Conservation (phyloP, 2,329 filamentous ascomycete species). For the Penicillium hesseltinei region DNA sequence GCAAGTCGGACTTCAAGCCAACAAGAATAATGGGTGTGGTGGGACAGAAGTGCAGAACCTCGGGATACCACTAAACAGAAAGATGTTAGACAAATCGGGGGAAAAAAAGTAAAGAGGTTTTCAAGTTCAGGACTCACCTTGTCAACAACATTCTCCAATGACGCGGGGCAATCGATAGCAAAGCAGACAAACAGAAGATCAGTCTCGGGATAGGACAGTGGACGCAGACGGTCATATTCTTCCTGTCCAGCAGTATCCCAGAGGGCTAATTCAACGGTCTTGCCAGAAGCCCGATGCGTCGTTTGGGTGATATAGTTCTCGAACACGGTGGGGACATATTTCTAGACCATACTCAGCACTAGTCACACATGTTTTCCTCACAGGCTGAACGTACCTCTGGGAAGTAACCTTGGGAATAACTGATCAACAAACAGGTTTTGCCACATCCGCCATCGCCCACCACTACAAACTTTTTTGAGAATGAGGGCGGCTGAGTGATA, state of each 20-base stretch:
- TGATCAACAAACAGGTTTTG: conserved; percentile 97
- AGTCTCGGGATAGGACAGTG: conserved; percentile 95
- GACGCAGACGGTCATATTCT: conserved; percentile 94
- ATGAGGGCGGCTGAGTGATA: conserved; percentile 84
- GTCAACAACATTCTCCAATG: conserved; percentile 96
- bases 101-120: no score
- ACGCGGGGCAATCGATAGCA: conserved; percentile 97
- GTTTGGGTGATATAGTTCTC: conserved; percentile 99
- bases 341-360: conserved; percentile 55
- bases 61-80: conserved; percentile 84
- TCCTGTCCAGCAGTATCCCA: conserved; percentile 99
- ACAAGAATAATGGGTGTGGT: conserved; percentile 95
- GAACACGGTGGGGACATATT: conserved; percentile 99
- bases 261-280: conserved; percentile 91
- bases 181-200: conserved; percentile 99
- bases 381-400: conserved; percentile 70
- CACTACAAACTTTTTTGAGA: conserved; percentile 99
- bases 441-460: conserved; percentile 97
- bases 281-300: conserved; percentile 79
- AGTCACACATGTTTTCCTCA: not conserved
- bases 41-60: conserved; percentile 98
- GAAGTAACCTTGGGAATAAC: conserved; percentile 98
- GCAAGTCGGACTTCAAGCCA: conserved; percentile 94
- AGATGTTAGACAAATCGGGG: conserved; percentile 9
- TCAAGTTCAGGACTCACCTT: conserved; percentile 63